Evolutionary conservation across 805 yeast genomes (phyloP).

Genomic region (Ogataea philodendri): DNA sequence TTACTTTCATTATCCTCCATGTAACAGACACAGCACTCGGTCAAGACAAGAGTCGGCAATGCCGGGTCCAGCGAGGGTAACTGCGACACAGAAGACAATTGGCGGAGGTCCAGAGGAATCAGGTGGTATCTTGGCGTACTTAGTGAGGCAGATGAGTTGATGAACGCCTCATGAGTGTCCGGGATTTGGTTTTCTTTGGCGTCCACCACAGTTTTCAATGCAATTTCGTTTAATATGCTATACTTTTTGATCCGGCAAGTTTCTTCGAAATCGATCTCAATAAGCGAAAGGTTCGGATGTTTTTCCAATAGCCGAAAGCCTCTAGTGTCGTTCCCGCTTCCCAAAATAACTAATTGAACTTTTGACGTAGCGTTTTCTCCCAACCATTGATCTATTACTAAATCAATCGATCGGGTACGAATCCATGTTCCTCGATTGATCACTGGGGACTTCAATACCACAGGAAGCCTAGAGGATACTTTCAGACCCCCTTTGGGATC

Average conservation of each 20-base stretch:
- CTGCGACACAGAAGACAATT: constrained; percentile 18
- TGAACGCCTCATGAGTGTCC: constrained; percentile 24
- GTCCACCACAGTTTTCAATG: constrained; percentile 32
- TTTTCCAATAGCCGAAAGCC: constrained; percentile 48
- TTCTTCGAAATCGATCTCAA: constrained; percentile 64
- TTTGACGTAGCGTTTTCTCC: constrained; percentile 19
- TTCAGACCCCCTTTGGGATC: constrained; percentile 4
- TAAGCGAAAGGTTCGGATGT: constrained; percentile 38
- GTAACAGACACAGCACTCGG: constrained; percentile 80
- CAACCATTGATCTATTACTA: constrained; percentile 43
- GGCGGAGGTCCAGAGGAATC: constrained; percentile 54
- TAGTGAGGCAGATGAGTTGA: constrained; percentile 30
- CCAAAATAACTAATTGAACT: constrained; percentile 65
- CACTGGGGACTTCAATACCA: constrained; percentile 49
- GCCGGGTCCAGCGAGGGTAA: constrained; percentile 23
- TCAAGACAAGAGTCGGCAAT: constrained; percentile 58
- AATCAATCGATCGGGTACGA: constrained; percentile 53
- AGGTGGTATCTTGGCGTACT: constrained; percentile 47
- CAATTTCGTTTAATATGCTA: constrained; percentile 39
- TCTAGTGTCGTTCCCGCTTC: constrained; percentile 80
- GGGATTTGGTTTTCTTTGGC: constrained; percentile 14
- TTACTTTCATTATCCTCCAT: constrained; percentile 50
- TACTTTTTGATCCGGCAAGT: constrained; percentile 50
- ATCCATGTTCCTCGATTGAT: constrained; percentile 72
- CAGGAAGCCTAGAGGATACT: background rate